Conservation (phyloP, 2,329 filamentous ascomycete species). For the Sclerotinia nivalis region DNA sequence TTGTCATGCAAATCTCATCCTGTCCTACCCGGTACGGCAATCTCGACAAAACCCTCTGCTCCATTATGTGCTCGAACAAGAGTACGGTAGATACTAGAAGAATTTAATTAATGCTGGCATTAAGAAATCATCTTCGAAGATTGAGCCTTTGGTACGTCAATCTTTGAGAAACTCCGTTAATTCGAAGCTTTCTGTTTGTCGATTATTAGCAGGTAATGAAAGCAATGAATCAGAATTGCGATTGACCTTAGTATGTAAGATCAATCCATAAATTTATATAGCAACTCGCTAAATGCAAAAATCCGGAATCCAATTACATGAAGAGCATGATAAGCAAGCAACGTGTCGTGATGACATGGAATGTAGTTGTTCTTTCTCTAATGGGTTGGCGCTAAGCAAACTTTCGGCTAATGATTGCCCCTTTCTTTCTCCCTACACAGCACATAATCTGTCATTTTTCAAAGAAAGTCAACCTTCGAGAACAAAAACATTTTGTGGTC, state of each 20-base stretch:
- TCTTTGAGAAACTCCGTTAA: not conserved
- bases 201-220: not conserved
- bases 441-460: not conserved
- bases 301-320: accelerated
- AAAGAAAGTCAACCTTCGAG: not conserved
- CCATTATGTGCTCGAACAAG: too few relatives aligned
- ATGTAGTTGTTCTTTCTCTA: not conserved
- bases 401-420: conserved; percentile 8
- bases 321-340: not conserved
- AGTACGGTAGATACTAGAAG: too few relatives aligned
- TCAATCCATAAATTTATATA: not conserved
- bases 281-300: not conserved
- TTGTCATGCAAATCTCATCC: too few relatives aligned
- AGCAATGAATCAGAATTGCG: not conserved
- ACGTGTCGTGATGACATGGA: not conserved
- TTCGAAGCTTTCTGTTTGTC: not conserved
- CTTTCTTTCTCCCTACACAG: not conserved
- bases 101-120: too few relatives aligned
- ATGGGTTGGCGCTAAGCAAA: not conserved
- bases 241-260: not conserved
- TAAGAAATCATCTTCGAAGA: too few relatives aligned
- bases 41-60: too few relatives aligned
- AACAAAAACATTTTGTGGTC: not conserved
- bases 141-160: too few relatives aligned
- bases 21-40: too few relatives aligned